phyloP scores from a whole-genome alignment of 2,329 filamentous ascomycete species.

The Trichoderma pleuroti region DNA sequence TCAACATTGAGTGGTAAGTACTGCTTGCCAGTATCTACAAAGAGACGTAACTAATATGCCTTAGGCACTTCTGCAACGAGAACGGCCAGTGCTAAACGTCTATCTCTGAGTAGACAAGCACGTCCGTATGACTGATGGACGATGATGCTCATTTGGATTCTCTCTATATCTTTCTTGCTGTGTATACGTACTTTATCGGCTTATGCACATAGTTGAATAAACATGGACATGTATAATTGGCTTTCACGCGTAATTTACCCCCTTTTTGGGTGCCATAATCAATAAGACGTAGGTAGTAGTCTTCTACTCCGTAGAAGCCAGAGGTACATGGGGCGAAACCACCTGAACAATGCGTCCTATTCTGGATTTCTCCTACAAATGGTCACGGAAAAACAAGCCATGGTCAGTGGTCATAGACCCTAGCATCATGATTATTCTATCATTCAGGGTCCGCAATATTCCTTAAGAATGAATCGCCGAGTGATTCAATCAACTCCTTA shows the following conservation, averaged over 20 bases:
- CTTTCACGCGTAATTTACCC: not conserved
- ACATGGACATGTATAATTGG: not conserved
- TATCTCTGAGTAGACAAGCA: not conserved
- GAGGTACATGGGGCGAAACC: not conserved
- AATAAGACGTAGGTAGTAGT: not conserved
- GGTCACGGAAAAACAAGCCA: not conserved
- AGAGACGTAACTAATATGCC: not conserved
- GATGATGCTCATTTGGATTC: not conserved
- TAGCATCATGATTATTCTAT: not conserved
- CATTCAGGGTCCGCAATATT: not conserved
- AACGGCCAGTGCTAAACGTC: conserved; percentile 18
- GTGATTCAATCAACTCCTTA: not conserved
- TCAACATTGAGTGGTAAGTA: conserved; percentile 17
- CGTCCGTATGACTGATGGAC: not conserved
- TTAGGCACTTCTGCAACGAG: conserved; percentile 18
- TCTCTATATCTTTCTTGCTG: not conserved
- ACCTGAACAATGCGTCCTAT: not conserved
- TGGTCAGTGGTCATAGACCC: not conserved
- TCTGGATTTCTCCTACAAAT: not conserved
- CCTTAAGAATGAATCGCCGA: not conserved
- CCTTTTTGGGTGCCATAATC: not conserved
- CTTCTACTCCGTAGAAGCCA: not conserved
- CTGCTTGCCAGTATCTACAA: not conserved
- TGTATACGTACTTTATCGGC: not conserved
- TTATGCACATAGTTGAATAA: conserved; percentile 5